phyloP scores from a whole-genome alignment of 1,139 yeast genomes.

The Magnusiomyces clavatus region DNA sequence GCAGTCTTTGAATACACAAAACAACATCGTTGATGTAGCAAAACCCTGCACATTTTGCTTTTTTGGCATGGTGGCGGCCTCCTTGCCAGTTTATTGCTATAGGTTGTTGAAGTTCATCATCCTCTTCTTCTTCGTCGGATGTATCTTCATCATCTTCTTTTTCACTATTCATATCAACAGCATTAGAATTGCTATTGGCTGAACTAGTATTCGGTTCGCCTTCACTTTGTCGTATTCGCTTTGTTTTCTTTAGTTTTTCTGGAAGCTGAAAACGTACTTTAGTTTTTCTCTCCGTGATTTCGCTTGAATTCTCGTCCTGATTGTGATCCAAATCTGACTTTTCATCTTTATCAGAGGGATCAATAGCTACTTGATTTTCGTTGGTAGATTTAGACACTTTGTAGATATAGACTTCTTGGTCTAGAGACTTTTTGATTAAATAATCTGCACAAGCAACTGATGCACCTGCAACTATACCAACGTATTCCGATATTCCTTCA shows the following conservation, averaged over 20 bases:
- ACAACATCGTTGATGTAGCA: conserved; percentile 68
- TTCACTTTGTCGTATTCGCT: too few species aligned
- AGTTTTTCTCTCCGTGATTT: too few species aligned
- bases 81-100: conserved; percentile 70
- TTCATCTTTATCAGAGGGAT: neutral
- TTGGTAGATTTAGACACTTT: neutral
- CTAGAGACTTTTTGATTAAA: conserved; percentile 15
- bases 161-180: conserved; percentile 13
- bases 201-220: too few species aligned
- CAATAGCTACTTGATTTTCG: neutral
- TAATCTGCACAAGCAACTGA: conserved; percentile 45
- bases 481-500: conserved; percentile 45
- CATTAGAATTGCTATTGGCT: too few species aligned
- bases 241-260: too few species aligned
- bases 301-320: neutral
- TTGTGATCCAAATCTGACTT: neutral
- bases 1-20: conserved; percentile 43
- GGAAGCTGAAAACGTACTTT: too few species aligned
- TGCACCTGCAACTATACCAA: conserved; percentile 48
- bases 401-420: neutral
- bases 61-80: conserved; percentile 66
- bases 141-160: neutral
- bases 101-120: conserved; percentile 10
- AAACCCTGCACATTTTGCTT: conserved; percentile 56
- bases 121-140: neutral